Base-by-base conservation (phyloP, 164 flowering plant genomes). In the Vitis riparia region DNA sequence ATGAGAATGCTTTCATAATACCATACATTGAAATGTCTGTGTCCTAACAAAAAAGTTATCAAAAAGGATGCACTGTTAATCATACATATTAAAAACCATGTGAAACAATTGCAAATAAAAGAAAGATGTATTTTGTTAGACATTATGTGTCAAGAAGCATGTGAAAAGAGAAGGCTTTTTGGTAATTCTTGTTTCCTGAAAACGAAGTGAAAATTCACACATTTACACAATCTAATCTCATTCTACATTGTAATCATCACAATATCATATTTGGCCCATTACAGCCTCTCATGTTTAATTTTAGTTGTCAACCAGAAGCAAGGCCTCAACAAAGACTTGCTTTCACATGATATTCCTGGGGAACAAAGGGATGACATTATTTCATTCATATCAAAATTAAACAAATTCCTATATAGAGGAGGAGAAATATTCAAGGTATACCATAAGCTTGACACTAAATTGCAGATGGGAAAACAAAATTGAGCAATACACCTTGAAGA, bases 381-480 rank as follows among this genome's bases (percentile, higher is more conserved):
- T 19, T 37, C 62, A 10, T 13, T 23, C 62, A 59, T 23, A 27
- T 23, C 13, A 16, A 59, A 59, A 9, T 59, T 59, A 27, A 27
- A 59, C 29, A 59, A 59, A 2, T 11, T 23, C 10, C 37, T 5
- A 3, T 11, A 5, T 37, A 59, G 11, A 50, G 59, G 0, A 70
- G 63, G 49, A 8, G 16, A 51, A 23, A 47, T 44, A n/a, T 64
- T 51, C 59, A 27, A 55, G 23, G 37, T 23, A 62, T 2, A 55
- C 13, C 23, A 53, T 3, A 47, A 58, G 59, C 47, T 53, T 44
- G 47, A 58, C 48, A 59, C 50, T 14, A 19, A 19, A 9, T 51
- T 52, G 11, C 57, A 60, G 48, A 15, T 32, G 12, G 55, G 58
- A 13, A 32, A 70, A 69, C 51, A 62, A 59, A 49, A 69, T 56